phyloP scores from a whole-genome alignment of 1,284 basidiomycete species.

The Boletus sp. region DNA sequence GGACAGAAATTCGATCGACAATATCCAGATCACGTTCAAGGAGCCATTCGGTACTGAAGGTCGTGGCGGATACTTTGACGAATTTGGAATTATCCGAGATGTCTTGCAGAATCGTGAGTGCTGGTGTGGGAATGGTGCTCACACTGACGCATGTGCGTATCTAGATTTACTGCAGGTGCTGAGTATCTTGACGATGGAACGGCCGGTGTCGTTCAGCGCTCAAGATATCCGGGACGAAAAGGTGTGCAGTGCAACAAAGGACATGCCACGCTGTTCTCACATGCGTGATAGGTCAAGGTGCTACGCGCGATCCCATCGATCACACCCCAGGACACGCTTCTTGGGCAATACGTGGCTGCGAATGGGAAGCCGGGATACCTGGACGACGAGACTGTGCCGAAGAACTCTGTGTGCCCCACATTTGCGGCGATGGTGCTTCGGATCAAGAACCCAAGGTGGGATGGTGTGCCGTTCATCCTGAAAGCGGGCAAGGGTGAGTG shows the following conservation, averaged over 20 bases:
- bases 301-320: conserved; percentile 86
- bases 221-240: conserved; percentile 98
- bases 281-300: conserved; percentile 77
- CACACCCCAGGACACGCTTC: conserved; percentile 70
- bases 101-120: conserved; percentile 92
- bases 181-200: conserved; percentile 91
- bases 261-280: conserved; percentile 16
- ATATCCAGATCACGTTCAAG: conserved; percentile 98
- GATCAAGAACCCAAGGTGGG: conserved; percentile 95
- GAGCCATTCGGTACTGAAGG: conserved; percentile 97
- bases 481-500: conserved; percentile 90
- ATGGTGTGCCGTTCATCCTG: conserved; percentile 95
- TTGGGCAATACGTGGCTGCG: conserved; percentile 87
- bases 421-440: conserved; percentile 85
- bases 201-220: conserved; percentile 93
- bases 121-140: conserved; percentile 7
- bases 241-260: conserved; percentile 41
- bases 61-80: conserved; percentile 96
- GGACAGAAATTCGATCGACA: conserved; percentile 93
- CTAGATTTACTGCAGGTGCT: conserved; percentile 90
- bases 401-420: conserved; percentile 86
- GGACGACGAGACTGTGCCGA: conserved; percentile 92
- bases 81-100: conserved; percentile 97
- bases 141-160: conserved; percentile 11
- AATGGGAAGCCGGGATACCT: conserved; percentile 96